Percentiles rank a stretch among this genome's conserved stretches.
Evolutionary conservation across 2,329 filamentous ascomycete genomes (phyloP).

Genomic region (Orbilia blumenaviensis): DNA sequence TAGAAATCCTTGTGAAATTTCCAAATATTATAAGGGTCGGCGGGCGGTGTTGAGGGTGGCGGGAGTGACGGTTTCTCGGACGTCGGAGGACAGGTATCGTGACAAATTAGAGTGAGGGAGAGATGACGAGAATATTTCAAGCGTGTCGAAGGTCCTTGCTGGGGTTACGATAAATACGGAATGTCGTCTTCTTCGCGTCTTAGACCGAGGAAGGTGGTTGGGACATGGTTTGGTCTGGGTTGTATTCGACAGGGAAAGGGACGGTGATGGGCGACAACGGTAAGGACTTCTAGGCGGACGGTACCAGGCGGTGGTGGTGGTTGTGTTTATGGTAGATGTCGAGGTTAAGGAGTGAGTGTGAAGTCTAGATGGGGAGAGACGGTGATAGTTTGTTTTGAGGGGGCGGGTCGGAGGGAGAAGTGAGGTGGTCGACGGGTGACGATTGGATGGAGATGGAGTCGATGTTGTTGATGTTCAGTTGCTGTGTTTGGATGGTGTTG

Average conservation of each 20-base stretch:
- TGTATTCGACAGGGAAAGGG: slow-evolving; percentile 23
- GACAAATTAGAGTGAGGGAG: background rate
- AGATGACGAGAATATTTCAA: background rate
- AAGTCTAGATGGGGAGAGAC: background rate
- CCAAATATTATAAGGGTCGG: background rate
- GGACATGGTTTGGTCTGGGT: slow-evolving; percentile 43
- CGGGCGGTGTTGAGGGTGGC: slow-evolving; percentile 1
- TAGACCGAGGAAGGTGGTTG: slow-evolving; percentile 44
- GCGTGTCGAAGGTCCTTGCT: background rate
- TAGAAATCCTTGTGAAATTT: slow-evolving; percentile 1
- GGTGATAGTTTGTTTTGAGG: slow-evolving; percentile 13
- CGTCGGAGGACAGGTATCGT: background rate
- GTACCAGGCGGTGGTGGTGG: background rate
- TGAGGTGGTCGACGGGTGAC: slow-evolving; percentile 19
- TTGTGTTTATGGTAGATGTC: background rate
- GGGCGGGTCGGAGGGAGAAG: slow-evolving; percentile 1
- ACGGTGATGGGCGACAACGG: slow-evolving; percentile 19
- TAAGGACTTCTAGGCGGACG: background rate
- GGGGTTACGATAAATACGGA: slow-evolving; percentile 24
- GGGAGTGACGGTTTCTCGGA: background rate
- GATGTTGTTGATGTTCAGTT: slow-evolving; percentile 25
- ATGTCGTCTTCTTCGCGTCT: slow-evolving; percentile 49
- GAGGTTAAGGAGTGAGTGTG: slow-evolving; percentile 38
- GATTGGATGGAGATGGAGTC: slow-evolving; percentile 22
- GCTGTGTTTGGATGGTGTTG: slow-evolving; percentile 24